phyloP scores from a whole-genome alignment of 805 yeast genomes.

The Yamadazyma akitaensis region DNA sequence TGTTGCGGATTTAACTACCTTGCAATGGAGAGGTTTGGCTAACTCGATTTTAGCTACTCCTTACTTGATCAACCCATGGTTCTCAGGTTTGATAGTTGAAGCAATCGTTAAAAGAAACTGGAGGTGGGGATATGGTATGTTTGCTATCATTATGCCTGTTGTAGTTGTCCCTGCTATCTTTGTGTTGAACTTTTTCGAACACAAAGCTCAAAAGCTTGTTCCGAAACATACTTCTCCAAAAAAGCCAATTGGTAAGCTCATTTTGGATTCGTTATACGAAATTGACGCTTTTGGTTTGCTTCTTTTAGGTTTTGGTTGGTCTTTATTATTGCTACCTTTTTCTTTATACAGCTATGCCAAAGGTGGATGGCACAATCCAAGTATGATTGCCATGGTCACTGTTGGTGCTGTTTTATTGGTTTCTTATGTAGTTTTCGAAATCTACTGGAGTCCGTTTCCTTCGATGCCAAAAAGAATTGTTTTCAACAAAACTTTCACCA shows the following conservation, averaged over 20 bases:
- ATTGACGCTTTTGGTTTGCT: conserved; percentile 37
- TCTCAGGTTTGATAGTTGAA: conserved; percentile 35
- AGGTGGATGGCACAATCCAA: conserved; percentile 34
- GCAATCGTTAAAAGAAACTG: conserved; percentile 34
- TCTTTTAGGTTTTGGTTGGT: conserved; percentile 36
- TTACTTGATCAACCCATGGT: conserved; percentile 41
- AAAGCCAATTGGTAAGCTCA: background rate
- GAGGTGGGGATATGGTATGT: conserved; percentile 55
- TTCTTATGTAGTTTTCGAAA: conserved; percentile 33
- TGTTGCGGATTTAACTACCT: conserved; percentile 23
- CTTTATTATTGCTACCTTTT: conserved; percentile 37
- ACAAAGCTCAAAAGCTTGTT: conserved; percentile 20
- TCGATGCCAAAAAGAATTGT: conserved; percentile 32
- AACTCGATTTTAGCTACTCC: conserved; percentile 29
- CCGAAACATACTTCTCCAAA: conserved; percentile 5
- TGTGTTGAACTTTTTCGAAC: conserved; percentile 30
- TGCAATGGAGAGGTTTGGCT: conserved; percentile 24
- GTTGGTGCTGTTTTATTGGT: conserved; percentile 37
- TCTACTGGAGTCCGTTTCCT: conserved; percentile 32
- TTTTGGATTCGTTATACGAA: conserved; percentile 21
- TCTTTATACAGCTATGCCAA: conserved; percentile 31
- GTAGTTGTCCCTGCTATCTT: conserved; percentile 31
- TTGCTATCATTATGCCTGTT: conserved; percentile 44
- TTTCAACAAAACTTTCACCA: conserved; percentile 34
- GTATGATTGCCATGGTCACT: conserved; percentile 42